A percentile compares a stretch with the other conserved stretches of the same genome.
These are phyloP conservation scores for Coemansia sp. DNA, from an alignment of 192 early-diverging fungal species.

Conservation along the genomic window DNA sequence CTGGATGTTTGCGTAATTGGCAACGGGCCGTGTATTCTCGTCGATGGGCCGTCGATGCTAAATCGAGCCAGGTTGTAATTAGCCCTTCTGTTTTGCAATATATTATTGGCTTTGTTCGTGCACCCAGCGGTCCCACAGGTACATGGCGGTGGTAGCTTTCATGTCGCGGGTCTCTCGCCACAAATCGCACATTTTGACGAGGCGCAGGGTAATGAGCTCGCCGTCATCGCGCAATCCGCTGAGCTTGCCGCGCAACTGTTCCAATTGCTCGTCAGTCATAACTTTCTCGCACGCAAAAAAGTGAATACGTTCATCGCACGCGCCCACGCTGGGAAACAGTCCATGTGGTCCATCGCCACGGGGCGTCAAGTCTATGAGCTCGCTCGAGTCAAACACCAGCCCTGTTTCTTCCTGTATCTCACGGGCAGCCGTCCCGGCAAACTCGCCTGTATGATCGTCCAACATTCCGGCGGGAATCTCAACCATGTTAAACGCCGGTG, in stretches of 20 bases:
- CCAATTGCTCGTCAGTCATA: slow-evolving; percentile 56
- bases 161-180: slow-evolving; percentile 69
- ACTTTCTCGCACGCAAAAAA: slow-evolving; percentile 69
- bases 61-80: background rate
- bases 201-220: slow-evolving; percentile 69
- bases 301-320: slow-evolving; percentile 75
- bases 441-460: slow-evolving; percentile 64
- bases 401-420: slow-evolving; percentile 86
- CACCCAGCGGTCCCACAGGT: slow-evolving; percentile 53
- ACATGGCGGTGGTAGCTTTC: slow-evolving; percentile 67
- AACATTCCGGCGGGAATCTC: slow-evolving; percentile 90
- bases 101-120: background rate
- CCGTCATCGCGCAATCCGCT: slow-evolving; percentile 72
- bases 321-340: slow-evolving; percentile 75
- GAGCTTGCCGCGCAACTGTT: slow-evolving; percentile 60
- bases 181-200: slow-evolving; percentile 65
- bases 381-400: slow-evolving; percentile 58
- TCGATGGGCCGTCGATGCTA: slow-evolving; percentile 9
- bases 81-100: no score
- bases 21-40: slow-evolving; percentile 29
- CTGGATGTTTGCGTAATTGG: slow-evolving; percentile 22
- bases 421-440: slow-evolving; percentile 72
- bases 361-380: slow-evolving; percentile 62
- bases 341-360: slow-evolving; percentile 36
- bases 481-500: slow-evolving; percentile 58